A percentile compares a stretch with the other conserved stretches of the same genome.
Conservation (phyloP, 176 grass and related monocot genomes). For the Cenchrus purpureus region DNA sequence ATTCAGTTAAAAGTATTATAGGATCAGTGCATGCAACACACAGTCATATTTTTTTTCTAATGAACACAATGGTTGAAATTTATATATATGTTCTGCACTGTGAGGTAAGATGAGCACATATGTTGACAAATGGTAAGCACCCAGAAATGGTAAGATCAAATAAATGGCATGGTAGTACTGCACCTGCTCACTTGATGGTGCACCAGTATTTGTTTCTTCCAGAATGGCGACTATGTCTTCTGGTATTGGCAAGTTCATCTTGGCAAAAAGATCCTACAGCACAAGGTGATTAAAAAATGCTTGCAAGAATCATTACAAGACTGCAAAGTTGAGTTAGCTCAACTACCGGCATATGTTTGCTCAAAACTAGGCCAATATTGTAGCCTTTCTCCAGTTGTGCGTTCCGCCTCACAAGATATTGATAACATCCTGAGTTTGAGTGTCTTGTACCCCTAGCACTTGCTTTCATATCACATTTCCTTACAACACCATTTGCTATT, state of each 20-base stretch:
- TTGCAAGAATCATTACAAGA: background rate
- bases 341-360: background rate
- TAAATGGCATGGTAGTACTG: background rate
- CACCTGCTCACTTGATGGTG: background rate
- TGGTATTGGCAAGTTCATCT: background rate
- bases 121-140: no score
- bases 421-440: background rate
- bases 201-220: background rate
- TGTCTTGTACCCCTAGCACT: background rate
- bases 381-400: background rate
- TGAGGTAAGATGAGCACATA: no score
- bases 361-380: background rate
- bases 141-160: no score
- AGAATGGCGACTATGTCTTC: background rate
- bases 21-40: no score
- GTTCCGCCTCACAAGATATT: background rate
- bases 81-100: no score
- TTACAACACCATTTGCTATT: background rate
- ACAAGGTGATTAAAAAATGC: background rate
- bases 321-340: background rate
- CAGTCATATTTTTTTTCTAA: no score
- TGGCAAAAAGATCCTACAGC: background rate
- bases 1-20: no score
- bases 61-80: no score
- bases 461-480: background rate